These are phyloP conservation scores for Cetraspora pellucida DNA, from an alignment of 192 early-diverging fungal genomes.

Conservation along the genomic window DNA sequence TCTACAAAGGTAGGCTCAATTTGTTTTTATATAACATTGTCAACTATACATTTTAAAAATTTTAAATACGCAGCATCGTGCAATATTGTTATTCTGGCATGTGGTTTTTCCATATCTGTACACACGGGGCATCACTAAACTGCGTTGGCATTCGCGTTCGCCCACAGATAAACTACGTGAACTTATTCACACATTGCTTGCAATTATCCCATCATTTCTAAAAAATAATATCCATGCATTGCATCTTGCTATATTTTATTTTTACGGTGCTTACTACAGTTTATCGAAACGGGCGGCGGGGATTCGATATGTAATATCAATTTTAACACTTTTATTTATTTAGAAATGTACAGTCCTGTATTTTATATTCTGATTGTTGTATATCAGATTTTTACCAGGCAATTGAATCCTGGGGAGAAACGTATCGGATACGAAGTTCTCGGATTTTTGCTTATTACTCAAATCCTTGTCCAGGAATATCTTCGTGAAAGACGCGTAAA, in stretches of 20 bases:
- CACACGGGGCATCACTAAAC: slow-evolving; percentile 39
- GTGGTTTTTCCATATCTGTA: slow-evolving; percentile 50
- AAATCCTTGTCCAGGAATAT: slow-evolving; percentile 64
- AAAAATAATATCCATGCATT: slow-evolving; percentile 55
- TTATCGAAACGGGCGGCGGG: slow-evolving; percentile 79
- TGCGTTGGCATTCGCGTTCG: slow-evolving; percentile 37
- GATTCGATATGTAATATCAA: slow-evolving; percentile 68
- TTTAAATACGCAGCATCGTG: slow-evolving; percentile 39
- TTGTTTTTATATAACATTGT: background rate
- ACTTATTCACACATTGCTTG: slow-evolving; percentile 38
- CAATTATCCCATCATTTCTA: slow-evolving; percentile 50
- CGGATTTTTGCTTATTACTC: slow-evolving; percentile 77
- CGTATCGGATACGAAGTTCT: slow-evolving; percentile 81
- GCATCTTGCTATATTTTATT: slow-evolving; percentile 90
- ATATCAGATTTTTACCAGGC: slow-evolving; percentile 72
- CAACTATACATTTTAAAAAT: slow-evolving; percentile 13
- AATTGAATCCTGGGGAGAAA: slow-evolving; percentile 73
- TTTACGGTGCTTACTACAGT: slow-evolving; percentile 79
- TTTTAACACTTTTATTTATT: background rate
- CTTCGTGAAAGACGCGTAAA: slow-evolving; percentile 38
- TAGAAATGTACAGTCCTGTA: too few relatives aligned
- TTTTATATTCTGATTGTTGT: slow-evolving; percentile 5
- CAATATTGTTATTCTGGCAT: slow-evolving; percentile 47
- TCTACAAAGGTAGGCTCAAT: slow-evolving; percentile 39
- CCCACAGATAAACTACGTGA: slow-evolving; percentile 8